A percentile compares a stretch with the other conserved stretches of the same genome.
These are phyloP conservation scores for Yarrowia galli DNA, from an alignment of 1,139 yeast species.

Conservation along the genomic window DNA sequence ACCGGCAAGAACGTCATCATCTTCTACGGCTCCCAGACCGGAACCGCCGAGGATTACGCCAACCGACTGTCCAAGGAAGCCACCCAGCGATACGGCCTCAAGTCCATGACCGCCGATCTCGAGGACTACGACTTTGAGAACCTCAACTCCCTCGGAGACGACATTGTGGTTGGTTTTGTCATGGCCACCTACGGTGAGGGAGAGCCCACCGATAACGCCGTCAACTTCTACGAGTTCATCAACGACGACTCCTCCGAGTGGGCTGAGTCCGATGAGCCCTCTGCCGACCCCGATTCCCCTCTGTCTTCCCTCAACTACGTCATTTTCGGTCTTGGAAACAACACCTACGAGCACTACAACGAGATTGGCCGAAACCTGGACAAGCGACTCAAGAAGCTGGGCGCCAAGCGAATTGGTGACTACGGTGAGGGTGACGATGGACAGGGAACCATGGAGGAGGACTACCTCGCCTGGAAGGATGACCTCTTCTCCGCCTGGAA, in stretches of 20 bases:
- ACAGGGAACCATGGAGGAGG: conserved; percentile 93
- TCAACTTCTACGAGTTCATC: conserved; percentile 63
- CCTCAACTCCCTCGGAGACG: conserved; percentile 63
- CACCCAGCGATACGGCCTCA: conserved; percentile 78
- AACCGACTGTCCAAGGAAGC: conserved; percentile 89
- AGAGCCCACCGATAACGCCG: conserved; percentile 95
- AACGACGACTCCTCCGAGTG: conserved; percentile 50
- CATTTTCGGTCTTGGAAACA: conserved; percentile 90
- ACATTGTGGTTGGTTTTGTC: conserved; percentile 71
- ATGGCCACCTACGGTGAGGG: conserved; percentile 98
- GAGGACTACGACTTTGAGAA: conserved; percentile 88
- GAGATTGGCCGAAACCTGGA: conserved; percentile 74
- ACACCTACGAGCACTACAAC: conserved; percentile 90
- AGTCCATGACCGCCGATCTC: conserved; percentile 85
- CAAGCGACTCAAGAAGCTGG: conserved; percentile 62
- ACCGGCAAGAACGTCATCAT: conserved; percentile 79
- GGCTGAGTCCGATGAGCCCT: conserved; percentile 51
- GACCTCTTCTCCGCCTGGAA: conserved; percentile 70
- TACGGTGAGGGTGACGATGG: conserved; percentile 96
- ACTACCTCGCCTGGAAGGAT: conserved; percentile 92
- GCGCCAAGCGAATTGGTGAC: conserved; percentile 74
- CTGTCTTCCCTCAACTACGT: conserved; percentile 71
- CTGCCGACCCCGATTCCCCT: conserved; percentile 62
- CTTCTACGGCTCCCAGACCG: conserved; percentile 97
- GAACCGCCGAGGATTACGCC: conserved; percentile 99